phyloP scores from a whole-genome alignment of 768 basidiomycete genomes.

The Phallus indusiatus region DNA sequence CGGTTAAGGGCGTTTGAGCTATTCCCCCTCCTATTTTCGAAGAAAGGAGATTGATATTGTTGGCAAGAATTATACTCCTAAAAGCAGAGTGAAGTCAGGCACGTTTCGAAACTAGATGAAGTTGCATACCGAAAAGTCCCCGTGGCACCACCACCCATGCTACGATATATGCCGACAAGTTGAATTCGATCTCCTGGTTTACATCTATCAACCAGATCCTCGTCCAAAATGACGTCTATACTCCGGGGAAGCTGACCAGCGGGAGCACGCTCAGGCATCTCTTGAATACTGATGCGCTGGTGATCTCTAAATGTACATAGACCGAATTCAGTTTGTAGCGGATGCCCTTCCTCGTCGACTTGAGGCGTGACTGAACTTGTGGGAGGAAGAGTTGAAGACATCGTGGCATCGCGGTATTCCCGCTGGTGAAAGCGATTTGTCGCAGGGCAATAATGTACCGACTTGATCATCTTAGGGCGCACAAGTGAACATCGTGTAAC shows the following conservation, averaged over 20 bases:
- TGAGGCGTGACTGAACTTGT: constrained; percentile 83
- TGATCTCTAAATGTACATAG: constrained; percentile 89
- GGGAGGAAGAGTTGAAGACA: constrained; percentile 77
- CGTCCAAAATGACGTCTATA: constrained; percentile 91
- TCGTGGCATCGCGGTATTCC: constrained; percentile 88
- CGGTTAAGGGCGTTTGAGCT: constrained; percentile 85
- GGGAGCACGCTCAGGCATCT: constrained; percentile 98
- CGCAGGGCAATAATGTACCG: constrained; percentile 90
- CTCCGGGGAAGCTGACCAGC: constrained; percentile 94
- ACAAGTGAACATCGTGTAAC: constrained; percentile 97
- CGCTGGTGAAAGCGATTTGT: constrained; percentile 77
- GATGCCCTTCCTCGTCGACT: constrained; percentile 82
- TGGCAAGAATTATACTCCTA: constrained; percentile 89
- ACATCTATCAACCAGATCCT: constrained; percentile 93
- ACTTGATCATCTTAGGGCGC: constrained; percentile 96
- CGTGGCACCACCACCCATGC: constrained; percentile 81
- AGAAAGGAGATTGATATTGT: constrained; percentile 89
- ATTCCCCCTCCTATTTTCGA: constrained; percentile 94
- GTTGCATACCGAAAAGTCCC: constrained; percentile 85
- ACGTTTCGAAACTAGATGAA: constrained; percentile 5
- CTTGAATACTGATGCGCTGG: constrained; percentile 96
- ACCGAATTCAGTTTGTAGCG: constrained; percentile 87
- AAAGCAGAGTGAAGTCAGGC: constrained; percentile 5
- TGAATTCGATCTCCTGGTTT: constrained; percentile 98
- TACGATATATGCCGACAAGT: constrained; percentile 90